Evolutionary conservation across 192 early-diverging fungal genomes (phyloP).

Genomic region (Mycoemilia scoparia): DNA sequence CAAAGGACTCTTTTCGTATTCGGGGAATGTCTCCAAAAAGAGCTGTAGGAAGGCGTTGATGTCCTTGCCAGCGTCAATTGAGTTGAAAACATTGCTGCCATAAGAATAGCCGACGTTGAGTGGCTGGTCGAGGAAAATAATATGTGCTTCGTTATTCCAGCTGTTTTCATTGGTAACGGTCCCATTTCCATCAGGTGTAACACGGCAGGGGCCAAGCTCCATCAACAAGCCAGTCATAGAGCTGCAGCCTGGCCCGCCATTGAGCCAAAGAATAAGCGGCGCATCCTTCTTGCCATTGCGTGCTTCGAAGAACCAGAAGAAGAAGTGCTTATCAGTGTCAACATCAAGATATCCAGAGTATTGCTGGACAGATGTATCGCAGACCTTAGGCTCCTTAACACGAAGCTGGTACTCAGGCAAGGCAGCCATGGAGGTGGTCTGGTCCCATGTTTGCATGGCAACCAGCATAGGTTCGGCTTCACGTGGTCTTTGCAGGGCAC

Average conservation of each 20-base stretch:
- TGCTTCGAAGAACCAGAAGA: constrained; percentile 96
- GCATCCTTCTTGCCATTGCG: constrained; percentile 50
- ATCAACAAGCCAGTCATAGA: constrained; percentile 63
- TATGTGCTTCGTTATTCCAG: constrained; percentile 84
- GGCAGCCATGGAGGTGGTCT: constrained; percentile 20
- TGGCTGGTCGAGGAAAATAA: constrained; percentile 77
- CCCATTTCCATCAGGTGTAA: constrained; percentile 51
- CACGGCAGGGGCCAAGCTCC: constrained; percentile 76
- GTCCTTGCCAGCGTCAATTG: constrained; percentile 61
- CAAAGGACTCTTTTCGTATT: constrained; percentile 62
- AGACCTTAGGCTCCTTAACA: constrained; percentile 58
- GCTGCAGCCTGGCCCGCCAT: constrained; percentile 71
- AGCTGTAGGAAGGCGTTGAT: constrained; percentile 86
- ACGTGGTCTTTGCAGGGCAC: too few relatives aligned
- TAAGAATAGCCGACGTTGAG: constrained; percentile 85
- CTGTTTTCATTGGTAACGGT: constrained; percentile 51
- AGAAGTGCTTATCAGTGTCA: constrained; percentile 60
- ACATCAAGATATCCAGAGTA: constrained; percentile 64
- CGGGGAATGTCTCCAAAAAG: constrained; percentile 69
- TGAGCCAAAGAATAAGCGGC: constrained; percentile 62
- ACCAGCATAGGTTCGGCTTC: constrained; percentile 8
- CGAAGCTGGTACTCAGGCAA: constrained; percentile 59
- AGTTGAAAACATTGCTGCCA: constrained; percentile 49
- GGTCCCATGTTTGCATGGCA: constrained; percentile 11
- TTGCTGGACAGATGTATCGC: constrained; percentile 77